Evolutionary conservation across 352 stramenopile genomes (phyloP), one percentile per base, ranked within the genome.

Genomic region (Phytophthora cactorum): DNA sequence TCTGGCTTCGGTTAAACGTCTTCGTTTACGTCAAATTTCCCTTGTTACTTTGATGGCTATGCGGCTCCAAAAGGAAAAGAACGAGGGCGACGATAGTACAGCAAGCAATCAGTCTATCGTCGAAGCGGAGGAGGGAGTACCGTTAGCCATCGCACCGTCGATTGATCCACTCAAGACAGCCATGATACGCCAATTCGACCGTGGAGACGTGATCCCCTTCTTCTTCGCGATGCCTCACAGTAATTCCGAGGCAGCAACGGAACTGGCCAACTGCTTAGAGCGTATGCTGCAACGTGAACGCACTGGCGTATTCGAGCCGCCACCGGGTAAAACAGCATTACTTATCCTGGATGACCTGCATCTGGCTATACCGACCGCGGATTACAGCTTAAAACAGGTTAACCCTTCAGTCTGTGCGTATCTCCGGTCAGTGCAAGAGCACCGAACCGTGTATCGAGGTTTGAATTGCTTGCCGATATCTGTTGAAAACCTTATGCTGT

Each of bases 261-360:
- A 77, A 17, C 32, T 90, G 0, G 56, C 70, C 6, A 70, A 71
- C 22, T 84, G 73, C 45, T 59, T 90, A 7, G 79, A 88, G 36
- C 68, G 77, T 2, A 83, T 86, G 72, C 70, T 90, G 3, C 79
- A 90, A 43, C 81, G 81, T 2, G 81, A 90, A 57, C 72, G 79
- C 4, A 81, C 68, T 2, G 63, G 63, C 0, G 63, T 88, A 27
- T 87, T 71, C 28, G 81, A 90, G 47, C 79, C 81, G 8, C 81
- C 81, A 7, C 77, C 81, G 14, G 81, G 81, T 1, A 88, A 90
- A 51, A 65, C 78, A 7, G 77, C 78, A 14, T 31, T 88, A 5
- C 52, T 90, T 11, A 70, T 90, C 28, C 58, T 90, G 31, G 81
- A 90, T 27, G 81, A 90, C 39, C 58, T 90, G 25, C 79, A 90